These are phyloP conservation scores for Aspergillus eucalypticola DNA, from an alignment of 2,329 filamentous ascomycete species.

Conservation along the genomic window DNA sequence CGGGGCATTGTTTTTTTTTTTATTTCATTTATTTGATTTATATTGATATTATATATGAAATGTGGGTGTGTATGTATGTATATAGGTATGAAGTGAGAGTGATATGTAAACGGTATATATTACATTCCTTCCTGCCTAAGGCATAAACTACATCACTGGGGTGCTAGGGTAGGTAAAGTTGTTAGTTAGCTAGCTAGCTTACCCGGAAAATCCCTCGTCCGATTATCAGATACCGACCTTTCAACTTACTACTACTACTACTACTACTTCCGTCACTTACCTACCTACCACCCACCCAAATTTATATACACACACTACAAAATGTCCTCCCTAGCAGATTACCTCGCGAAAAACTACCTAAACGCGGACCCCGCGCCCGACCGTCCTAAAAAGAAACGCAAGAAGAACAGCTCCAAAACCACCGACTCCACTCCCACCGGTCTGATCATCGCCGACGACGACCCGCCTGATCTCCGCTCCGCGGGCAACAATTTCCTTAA, in stretches of 20 bases:
- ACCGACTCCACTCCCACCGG: constrained; percentile 45
- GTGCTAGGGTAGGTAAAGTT: too few species aligned
- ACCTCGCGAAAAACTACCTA: constrained; percentile 90
- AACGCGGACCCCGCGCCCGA: constrained; percentile 56
- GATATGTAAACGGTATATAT: neutral
- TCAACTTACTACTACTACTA: neutral
- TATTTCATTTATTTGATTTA: neutral
- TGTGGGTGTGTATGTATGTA: too few species aligned
- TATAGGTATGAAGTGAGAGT: too few species aligned
- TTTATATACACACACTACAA: neutral
- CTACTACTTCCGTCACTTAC: too few species aligned
- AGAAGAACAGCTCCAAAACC: constrained; percentile 50
- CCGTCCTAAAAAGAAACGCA: constrained; percentile 59
- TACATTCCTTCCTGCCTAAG: neutral
- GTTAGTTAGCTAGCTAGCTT: too few species aligned
- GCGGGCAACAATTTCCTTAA: constrained; percentile 23
- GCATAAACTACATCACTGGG: neutral
- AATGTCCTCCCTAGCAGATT: constrained; percentile 68
- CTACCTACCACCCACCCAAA: neutral
- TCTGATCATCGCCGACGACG: constrained; percentile 45
- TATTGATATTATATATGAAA: too few species aligned
- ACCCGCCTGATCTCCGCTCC: constrained; percentile 38
- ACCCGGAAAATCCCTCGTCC: constrained; percentile 4
- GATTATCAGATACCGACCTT: neutral
- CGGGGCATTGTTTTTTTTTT: constrained; percentile 41